Evolutionary conservation across 176 grass and related monocot genomes (phyloP).

Genomic region (Pharus latifolius): DNA sequence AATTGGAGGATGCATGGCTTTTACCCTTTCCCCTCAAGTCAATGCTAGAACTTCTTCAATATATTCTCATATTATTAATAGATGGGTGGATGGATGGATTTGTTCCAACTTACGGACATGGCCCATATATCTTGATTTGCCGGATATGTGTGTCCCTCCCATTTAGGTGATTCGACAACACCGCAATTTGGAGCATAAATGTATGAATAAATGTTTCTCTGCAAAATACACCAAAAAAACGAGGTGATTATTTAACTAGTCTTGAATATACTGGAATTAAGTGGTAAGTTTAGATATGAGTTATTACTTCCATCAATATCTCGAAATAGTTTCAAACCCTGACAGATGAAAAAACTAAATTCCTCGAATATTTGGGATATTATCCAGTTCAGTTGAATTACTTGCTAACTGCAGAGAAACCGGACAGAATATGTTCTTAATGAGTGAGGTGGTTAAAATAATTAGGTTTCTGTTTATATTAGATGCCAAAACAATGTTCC

Average conservation of each 20-base stretch:
- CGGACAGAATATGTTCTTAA: neutral
- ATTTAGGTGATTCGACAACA: slow-evolving; percentile 85
- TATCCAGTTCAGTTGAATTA: neutral
- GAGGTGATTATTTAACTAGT: neutral
- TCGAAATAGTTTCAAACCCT: neutral
- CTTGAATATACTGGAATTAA: neutral
- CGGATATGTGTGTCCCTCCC: slow-evolving; percentile 87
- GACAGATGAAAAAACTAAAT: neutral
- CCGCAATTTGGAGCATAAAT: slow-evolving; percentile 91
- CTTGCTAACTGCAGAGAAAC: neutral
- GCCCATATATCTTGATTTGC: slow-evolving; percentile 91
- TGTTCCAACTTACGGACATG: slow-evolving; percentile 62
- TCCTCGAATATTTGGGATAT: neutral
- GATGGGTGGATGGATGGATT: neutral
- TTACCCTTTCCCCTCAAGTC: neutral
- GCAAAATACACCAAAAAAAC: slow-evolving; percentile 22
- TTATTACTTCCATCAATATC: neutral
- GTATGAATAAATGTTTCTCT: slow-evolving; percentile 86
- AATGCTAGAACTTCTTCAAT: neutral
- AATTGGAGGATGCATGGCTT: neutral
- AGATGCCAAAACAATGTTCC: neutral
- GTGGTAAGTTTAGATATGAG: neutral
- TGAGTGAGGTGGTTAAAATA: neutral
- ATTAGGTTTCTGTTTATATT: neutral
- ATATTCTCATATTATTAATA: neutral